Conservation (phyloP, 2,329 filamentous ascomycete genomes). For the Phaeosphaeria sp. region DNA sequence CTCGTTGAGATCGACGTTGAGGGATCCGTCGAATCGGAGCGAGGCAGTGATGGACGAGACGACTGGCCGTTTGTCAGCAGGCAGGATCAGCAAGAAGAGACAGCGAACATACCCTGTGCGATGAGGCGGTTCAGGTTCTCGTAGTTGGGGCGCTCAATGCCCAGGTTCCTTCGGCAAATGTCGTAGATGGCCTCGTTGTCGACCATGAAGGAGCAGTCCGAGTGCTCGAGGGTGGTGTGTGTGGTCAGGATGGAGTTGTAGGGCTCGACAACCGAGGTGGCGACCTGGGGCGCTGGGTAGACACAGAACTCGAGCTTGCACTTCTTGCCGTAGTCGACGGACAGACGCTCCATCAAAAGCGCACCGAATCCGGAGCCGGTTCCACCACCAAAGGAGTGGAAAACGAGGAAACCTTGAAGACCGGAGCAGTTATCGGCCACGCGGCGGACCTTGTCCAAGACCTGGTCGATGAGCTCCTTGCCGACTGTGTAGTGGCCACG, state of each 20-base stretch:
- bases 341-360: conserved; percentile 97
- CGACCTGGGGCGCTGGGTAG: conserved; percentile 96
- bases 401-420: conserved; percentile 98
- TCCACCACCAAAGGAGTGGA: conserved; percentile 99
- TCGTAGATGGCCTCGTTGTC: conserved; percentile 99
- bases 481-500: conserved; percentile 99
- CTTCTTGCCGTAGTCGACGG: conserved; percentile 99
- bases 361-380: conserved; percentile 99
- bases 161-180: conserved; percentile 97
- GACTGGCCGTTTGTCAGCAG: conserved; percentile 61
- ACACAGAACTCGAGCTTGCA: conserved; percentile 99
- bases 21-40: conserved; percentile 96
- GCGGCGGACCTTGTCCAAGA: conserved; percentile 95
- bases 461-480: conserved; percentile 98
- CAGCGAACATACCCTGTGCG: conserved; percentile 74
- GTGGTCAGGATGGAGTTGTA: conserved; percentile 99
- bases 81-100: neutral
- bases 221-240: conserved; percentile 98
- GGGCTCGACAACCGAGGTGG: conserved; percentile 96
- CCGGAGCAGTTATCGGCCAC: conserved; percentile 96
- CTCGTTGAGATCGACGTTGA: conserved; percentile 99
- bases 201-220: conserved; percentile 99
- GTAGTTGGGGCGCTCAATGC: conserved; percentile 95
- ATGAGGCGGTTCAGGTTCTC: conserved; percentile 99
- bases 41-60: conserved; percentile 98